A percentile compares a stretch with the other conserved stretches of the same genome.
Conservation (phyloP, 2,329 filamentous ascomycete genomes). For the Ophiocordyceps unilateralis region DNA sequence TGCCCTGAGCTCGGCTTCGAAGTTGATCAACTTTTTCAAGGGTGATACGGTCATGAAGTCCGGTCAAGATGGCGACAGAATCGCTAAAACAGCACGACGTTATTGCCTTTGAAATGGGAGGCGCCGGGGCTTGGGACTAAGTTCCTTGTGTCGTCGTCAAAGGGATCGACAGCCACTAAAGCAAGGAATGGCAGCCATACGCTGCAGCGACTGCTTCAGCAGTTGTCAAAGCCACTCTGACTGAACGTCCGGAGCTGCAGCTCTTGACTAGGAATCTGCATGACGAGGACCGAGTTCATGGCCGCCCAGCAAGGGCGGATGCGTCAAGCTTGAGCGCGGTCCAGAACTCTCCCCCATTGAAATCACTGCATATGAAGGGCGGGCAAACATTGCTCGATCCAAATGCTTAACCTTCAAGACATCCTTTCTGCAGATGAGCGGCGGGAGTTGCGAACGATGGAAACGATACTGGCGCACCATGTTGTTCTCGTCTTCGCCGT, state of each 20-base stretch:
- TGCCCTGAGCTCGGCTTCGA: constrained; percentile 14
- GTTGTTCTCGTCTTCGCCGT: background rate
- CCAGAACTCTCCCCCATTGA: background rate
- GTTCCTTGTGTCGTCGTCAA: constrained; percentile 21
- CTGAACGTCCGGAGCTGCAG: background rate
- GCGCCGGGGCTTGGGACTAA: constrained; percentile 13
- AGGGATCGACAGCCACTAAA: constrained; percentile 13
- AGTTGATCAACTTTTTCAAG: constrained; percentile 5
- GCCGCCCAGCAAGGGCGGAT: background rate
- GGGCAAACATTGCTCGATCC: background rate
- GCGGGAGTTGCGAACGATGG: background rate
- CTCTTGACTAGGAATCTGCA: background rate
- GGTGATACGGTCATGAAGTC: constrained; percentile 22
- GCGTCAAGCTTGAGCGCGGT: background rate
- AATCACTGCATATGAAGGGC: background rate
- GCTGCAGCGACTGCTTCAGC: constrained; percentile 20
- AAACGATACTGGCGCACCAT: background rate
- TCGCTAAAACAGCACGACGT: constrained; percentile 9
- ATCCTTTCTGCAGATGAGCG: background rate
- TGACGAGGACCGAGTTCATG: background rate
- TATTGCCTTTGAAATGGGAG: constrained; percentile 17
- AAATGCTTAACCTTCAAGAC: background rate
- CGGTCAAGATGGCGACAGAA: constrained; percentile 14
- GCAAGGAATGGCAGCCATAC: constrained; percentile 18
- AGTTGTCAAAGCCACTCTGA: background rate